These are phyloP conservation scores for Boletus bicolor DNA, from an alignment of 768 basidiomycete genomes.

Conservation along the genomic window DNA sequence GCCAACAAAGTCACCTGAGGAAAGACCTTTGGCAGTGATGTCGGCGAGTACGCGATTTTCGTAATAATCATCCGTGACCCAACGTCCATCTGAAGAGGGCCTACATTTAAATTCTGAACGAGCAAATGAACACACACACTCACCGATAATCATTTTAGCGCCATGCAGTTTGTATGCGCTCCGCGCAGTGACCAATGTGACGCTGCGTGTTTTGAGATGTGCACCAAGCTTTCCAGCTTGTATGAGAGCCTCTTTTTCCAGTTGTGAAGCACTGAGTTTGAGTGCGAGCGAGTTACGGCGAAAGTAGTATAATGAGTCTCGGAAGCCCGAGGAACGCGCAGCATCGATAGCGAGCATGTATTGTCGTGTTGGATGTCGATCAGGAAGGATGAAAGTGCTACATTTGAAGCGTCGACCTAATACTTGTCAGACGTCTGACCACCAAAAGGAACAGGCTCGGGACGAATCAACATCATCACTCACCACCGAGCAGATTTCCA, in stretches of 20 bases:
- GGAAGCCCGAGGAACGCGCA: constrained; percentile 91
- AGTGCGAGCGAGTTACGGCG: constrained; percentile 85
- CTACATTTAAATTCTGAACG: background rate
- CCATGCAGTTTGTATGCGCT: constrained; percentile 96
- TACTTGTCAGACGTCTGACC: background rate
- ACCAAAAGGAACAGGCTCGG: background rate
- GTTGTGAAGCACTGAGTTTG: constrained; percentile 85
- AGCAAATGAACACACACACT: constrained; percentile 22
- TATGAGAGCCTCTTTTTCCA: constrained; percentile 92
- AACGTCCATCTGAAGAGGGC: constrained; percentile 66
- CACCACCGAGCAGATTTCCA: constrained; percentile 84
- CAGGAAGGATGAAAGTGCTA: constrained; percentile 81
- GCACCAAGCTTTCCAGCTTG: constrained; percentile 82
- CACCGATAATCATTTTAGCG: constrained; percentile 83
- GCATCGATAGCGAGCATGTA: constrained; percentile 99
- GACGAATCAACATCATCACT: constrained; percentile 24
- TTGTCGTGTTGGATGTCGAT: constrained; percentile 75
- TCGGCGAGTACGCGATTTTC: constrained; percentile 80
- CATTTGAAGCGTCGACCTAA: constrained; percentile 87
- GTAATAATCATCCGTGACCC: constrained; percentile 95
- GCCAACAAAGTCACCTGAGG: constrained; percentile 78
- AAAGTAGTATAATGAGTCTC: constrained; percentile 98
- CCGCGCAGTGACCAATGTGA: constrained; percentile 88
- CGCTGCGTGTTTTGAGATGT: constrained; percentile 85
- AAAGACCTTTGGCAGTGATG: constrained; percentile 76